These are phyloP conservation scores for Perkinsus olseni DNA, from an alignment of 169 alveolate genomes.

Conservation along the genomic window DNA sequence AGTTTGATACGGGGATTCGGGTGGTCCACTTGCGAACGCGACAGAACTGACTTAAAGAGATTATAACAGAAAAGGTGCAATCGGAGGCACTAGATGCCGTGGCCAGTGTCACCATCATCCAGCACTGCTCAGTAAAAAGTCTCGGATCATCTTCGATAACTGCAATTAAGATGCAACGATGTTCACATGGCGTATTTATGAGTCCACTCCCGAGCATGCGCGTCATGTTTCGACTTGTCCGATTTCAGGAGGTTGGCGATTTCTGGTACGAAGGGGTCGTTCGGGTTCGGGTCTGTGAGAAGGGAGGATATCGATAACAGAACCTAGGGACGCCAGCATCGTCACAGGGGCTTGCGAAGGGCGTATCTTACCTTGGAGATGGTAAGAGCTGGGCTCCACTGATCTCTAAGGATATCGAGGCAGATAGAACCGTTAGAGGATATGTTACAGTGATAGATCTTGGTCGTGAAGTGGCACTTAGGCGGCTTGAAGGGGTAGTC, in stretches of 20 bases:
- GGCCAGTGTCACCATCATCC: too few species aligned
- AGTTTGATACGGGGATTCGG: too few species aligned
- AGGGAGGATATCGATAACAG: constrained; percentile 92
- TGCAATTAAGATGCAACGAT: neutral
- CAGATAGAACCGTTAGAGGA: constrained; percentile 95
- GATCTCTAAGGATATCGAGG: constrained; percentile 92
- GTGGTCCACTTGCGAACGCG: neutral
- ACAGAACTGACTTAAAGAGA: neutral
- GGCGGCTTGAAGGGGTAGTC: constrained; percentile 99
- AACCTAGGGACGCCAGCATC: constrained; percentile 50
- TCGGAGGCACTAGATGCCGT: neutral
- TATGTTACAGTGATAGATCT: constrained; percentile 96
- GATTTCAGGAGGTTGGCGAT: neutral
- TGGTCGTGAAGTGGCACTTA: constrained; percentile 91
- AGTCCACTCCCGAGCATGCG: constrained; percentile 28
- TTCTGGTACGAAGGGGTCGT: constrained; percentile 50
- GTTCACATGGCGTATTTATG: constrained; percentile 21
- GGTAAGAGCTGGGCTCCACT: constrained; percentile 99
- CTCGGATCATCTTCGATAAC: neutral
- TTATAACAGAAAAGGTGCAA: neutral
- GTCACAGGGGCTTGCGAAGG: neutral
- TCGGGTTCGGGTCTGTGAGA: constrained; percentile 97
- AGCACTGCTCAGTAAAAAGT: neutral
- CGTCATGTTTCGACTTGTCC: constrained; percentile 23
- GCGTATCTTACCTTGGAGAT: constrained; percentile 88